phyloP scores from a whole-genome alignment of 441 rosid species.

The Euphorbia celastroides region DNA sequence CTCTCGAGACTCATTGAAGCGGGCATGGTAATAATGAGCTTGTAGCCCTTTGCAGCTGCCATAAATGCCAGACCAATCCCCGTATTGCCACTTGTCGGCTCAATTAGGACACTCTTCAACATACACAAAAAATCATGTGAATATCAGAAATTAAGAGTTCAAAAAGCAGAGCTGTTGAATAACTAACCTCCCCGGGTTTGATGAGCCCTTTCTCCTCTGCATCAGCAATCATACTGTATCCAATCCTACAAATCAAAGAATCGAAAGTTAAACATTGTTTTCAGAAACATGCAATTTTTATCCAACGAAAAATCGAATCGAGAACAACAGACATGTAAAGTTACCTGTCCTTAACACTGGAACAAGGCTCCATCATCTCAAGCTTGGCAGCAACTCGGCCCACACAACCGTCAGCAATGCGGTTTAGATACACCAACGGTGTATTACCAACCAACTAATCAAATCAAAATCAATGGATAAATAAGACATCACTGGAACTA shows the following conservation, averaged over 20 bases:
- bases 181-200: slow-evolving; percentile 45
- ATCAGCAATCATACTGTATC: slow-evolving; percentile 54
- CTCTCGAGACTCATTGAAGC: slow-evolving; percentile 60
- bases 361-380: slow-evolving; percentile 65
- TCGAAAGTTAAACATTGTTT: neutral
- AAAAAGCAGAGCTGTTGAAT: too few species aligned
- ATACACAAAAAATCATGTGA: neutral
- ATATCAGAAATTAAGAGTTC: neutral
- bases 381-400: slow-evolving; percentile 61
- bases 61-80: slow-evolving; percentile 65
- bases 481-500: neutral
- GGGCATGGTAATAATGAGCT: slow-evolving; percentile 54
- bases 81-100: slow-evolving; percentile 58
- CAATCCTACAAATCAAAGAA: slow-evolving; percentile 34
- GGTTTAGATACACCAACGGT: slow-evolving; percentile 61
- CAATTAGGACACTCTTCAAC: slow-evolving; percentile 45
- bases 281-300: neutral
- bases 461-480: slow-evolving; percentile 8
- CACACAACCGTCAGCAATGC: slow-evolving; percentile 53
- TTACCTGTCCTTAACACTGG: slow-evolving; percentile 68
- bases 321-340: neutral
- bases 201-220: slow-evolving; percentile 58
- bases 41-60: slow-evolving; percentile 64
- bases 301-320: neutral
- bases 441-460: slow-evolving; percentile 42